These are phyloP conservation scores for Grifola frondosa DNA, from an alignment of 1,284 basidiomycete genomes.

Conservation along the genomic window DNA sequence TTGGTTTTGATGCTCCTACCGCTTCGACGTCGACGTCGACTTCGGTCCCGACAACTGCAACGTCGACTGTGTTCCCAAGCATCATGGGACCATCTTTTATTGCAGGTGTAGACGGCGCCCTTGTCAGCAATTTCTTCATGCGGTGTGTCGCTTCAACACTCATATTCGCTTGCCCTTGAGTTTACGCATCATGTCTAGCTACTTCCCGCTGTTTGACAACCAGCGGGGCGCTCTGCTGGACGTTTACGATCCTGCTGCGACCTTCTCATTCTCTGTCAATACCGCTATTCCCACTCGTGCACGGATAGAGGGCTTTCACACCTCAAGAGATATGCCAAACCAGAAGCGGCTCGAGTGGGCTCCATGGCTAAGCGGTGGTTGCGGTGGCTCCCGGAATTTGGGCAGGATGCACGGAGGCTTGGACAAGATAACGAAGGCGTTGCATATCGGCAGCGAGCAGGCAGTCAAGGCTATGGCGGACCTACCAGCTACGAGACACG, in stretches of 20 bases:
- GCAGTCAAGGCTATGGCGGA: conserved; percentile 61
- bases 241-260: conserved; percentile 82
- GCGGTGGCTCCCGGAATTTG: conserved; percentile 76
- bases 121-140: conserved; percentile 76
- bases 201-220: conserved; percentile 83
- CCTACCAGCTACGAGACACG: conserved; percentile 82
- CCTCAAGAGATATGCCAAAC: conserved; percentile 66
- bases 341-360: conserved; percentile 80
- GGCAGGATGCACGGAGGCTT: conserved; percentile 60
- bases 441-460: conserved; percentile 74
- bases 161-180: conserved; percentile 4
- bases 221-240: conserved; percentile 68
- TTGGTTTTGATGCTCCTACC: conserved; percentile 66
- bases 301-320: conserved; percentile 63
- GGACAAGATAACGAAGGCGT: conserved; percentile 63
- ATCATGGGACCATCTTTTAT: conserved; percentile 76
- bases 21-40: conserved; percentile 28
- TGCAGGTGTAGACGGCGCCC: conserved; percentile 65
- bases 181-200: conserved; percentile 46
- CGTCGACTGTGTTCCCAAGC: conserved; percentile 67
- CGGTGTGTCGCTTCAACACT: conserved; percentile 48
- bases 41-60: conserved; percentile 17
- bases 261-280: conserved; percentile 87
- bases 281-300: conserved; percentile 77
- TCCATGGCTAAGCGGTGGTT: conserved; percentile 58